Evolutionary conservation across 2,329 filamentous ascomycete species (phyloP), one percentile per base, ranked within the genome.

Genomic region (Penicillium capsulatum): DNA sequence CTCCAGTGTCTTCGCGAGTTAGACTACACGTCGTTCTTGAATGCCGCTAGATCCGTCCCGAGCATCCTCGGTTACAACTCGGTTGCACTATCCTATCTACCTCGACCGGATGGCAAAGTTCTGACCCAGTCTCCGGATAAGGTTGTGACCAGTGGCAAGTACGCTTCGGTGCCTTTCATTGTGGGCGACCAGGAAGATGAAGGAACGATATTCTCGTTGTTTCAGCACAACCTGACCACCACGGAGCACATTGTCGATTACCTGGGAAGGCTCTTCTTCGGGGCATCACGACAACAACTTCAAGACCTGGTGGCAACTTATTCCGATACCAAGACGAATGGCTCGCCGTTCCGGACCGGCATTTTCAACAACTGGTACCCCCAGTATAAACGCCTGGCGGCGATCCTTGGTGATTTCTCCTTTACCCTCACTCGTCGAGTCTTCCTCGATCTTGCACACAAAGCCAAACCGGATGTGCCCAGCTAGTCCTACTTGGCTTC

Each of bases 161-260:
- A 78, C 47, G 73, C 79, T 6, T 70, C 72, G 9, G 74, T 83
- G 0, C 80, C 80, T 2, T 74, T 82, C 57, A 82, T 83, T 40
- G 75, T 84, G 27, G 84, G 86, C 29, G 76, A 87, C 56, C 83
- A 88, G 61, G 84, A 90, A 67, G 86, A 91, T 56, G 85, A 91
- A 62, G 84, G 85, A 13, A 88, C 85, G 0, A 63, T 90, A 2
- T 88, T 90, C 58, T 71, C 80, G 4, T 69, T 90, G 22, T 81
- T 83, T 60, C 83, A 86, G 48, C 58, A 64, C 20, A 86, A 89
- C 58, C 67, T 90, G 35, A 84, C 77, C 7, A 83, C 73, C 1
- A 78, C 73, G 0, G 64, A 65, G 1, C 64, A 79, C 4, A 51
- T 90, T 0, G 71, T 79, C 22, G 65, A 73, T 13, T 91, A 91